phyloP scores from a whole-genome alignment of 345 rosid species.

The Adansonia digitata region DNA sequence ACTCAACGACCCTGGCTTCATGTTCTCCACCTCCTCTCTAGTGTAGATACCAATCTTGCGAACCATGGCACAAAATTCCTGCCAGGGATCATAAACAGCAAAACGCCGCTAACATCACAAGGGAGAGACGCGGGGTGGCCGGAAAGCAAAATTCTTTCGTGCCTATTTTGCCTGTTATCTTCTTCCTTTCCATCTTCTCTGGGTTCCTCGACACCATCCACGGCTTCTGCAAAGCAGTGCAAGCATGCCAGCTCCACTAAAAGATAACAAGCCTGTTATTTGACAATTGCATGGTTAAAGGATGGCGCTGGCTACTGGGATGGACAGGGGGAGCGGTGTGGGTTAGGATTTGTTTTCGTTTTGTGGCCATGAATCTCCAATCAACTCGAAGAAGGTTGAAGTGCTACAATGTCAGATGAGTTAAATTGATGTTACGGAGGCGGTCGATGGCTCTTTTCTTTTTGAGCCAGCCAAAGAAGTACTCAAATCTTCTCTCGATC shows the following conservation, averaged over 20 bases:
- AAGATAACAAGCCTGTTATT: not conserved
- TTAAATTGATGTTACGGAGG: not conserved
- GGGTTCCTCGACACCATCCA: not conserved
- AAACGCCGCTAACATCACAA: not conserved
- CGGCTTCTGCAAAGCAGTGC: not conserved
- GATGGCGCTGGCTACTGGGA: too few species aligned
- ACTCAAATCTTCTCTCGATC: too few species aligned
- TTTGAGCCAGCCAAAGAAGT: not conserved
- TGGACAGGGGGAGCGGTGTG: not conserved
- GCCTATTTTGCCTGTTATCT: not conserved
- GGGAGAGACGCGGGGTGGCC: not conserved
- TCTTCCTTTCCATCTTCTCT: not conserved
- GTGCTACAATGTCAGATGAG: too few species aligned
- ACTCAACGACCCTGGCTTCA: constrained; percentile 52
- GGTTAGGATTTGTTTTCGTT: not conserved
- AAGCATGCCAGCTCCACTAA: not conserved
- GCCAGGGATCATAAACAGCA: too few species aligned
- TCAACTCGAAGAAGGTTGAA: not conserved
- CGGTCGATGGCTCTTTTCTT: not conserved
- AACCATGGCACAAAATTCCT: constrained; percentile 68
- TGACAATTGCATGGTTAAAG: not conserved
- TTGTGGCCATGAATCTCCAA: not conserved
- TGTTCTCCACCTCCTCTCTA: constrained; percentile 69
- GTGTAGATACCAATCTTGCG: constrained; percentile 63
- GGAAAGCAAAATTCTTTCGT: not conserved